Evolutionary conservation across 345 rosid species (phyloP), one percentile per base, ranked within the genome.

Genomic region (Citrus medica): DNA sequence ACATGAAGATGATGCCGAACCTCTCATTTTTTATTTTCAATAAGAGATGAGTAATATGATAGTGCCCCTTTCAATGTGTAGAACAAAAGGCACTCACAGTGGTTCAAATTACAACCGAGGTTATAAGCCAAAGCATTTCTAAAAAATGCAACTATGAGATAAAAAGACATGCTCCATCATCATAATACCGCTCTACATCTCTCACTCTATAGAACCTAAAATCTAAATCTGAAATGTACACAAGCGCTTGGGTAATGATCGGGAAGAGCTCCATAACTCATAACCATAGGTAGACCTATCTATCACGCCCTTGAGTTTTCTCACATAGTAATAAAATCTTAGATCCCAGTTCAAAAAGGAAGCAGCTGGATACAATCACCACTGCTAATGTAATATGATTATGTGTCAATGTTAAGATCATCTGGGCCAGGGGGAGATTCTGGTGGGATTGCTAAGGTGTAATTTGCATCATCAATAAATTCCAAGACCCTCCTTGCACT

Each of bases 351-450:
- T 69, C 58, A 17, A n/a, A 59, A 30, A 63, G 4, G 42, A 40
- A 22, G 58, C 14, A 6, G 67, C 27, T 19, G 66, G 77, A 55
- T 27, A 58, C 14, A 67, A 74, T 8, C 66, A 40, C 58, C 30
- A 32, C 46, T 61, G 60, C 76, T 69, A 60, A 42, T 63, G 38
- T 32, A 38, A 62, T 25, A 73, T 38, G 32, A 32, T 48, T 74
- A 81, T 76, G 79, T 74, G n/a, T 80, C 82, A 6, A 56, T 38
- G 67, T 65, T 60, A 61, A 46, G n/a, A 8, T 82, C 73, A 75
- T 83, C 76, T 35, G 67, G 73, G 40, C 76, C 81, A 70, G 96
- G 98, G 77, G 98, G 87, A 37, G 97, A 85, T 66, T 84, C 80
- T 4, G 94, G 98, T 65, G 94, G 92, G 59, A 90, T 35, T 33